phyloP scores from a whole-genome alignment of 1,284 basidiomycete genomes.

The Naganishia sp. region DNA sequence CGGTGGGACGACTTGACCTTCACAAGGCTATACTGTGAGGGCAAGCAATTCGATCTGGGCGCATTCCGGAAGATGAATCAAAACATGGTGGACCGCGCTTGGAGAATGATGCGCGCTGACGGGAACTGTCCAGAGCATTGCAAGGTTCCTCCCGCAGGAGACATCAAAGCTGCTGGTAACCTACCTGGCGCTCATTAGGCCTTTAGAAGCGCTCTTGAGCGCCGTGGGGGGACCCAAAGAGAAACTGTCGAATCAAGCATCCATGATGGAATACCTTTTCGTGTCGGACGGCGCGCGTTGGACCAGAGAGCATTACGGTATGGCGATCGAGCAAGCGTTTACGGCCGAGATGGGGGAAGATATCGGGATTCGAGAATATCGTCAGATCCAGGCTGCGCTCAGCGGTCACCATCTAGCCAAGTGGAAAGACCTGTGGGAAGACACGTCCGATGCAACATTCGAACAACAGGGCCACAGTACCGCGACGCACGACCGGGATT shows the following conservation, averaged over 20 bases:
- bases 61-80: background rate
- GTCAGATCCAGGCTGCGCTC: conserved; percentile 1
- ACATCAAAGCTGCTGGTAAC: background rate
- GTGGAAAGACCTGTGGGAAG: background rate
- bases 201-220: background rate
- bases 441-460: background rate
- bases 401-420: background rate
- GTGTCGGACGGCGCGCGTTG: background rate
- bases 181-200: conserved; percentile 1
- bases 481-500: background rate
- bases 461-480: conserved; percentile 1
- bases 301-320: conserved; percentile 1
- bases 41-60: background rate
- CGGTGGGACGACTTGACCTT: background rate
- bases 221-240: background rate
- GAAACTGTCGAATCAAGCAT: background rate
- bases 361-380: background rate
- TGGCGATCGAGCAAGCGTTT: background rate
- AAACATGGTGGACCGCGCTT: background rate
- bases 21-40: background rate
- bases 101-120: background rate
- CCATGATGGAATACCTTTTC: background rate
- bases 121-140: background rate
- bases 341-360: background rate
- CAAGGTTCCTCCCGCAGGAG: background rate